Evolutionary conservation across 1,284 basidiomycete species (phyloP).

Genomic region (Trametes sp.): DNA sequence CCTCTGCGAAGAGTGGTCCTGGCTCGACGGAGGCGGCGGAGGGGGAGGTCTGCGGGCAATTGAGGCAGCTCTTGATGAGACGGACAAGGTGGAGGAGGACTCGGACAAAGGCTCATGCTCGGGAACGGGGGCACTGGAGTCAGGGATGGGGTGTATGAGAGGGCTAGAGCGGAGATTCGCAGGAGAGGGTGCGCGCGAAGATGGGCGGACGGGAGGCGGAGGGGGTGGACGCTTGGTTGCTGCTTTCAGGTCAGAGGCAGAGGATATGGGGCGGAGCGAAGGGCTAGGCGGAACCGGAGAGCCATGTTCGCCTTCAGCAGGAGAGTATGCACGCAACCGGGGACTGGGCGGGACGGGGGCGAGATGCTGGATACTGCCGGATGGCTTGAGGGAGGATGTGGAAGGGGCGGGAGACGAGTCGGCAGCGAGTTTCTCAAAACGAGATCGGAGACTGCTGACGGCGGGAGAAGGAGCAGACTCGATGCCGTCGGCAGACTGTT

Average conservation of each 20-base stretch:
- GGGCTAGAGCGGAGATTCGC: slow-evolving; percentile 52
- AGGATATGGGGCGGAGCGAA: slow-evolving; percentile 53
- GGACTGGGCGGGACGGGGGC: slow-evolving; percentile 45
- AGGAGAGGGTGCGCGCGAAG: slow-evolving; percentile 49
- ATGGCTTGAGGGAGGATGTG: slow-evolving; percentile 30
- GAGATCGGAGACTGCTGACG: slow-evolving; percentile 71
- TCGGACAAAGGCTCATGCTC: slow-evolving; percentile 22
- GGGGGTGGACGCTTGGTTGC: slow-evolving; percentile 61
- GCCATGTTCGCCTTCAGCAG: slow-evolving; percentile 37
- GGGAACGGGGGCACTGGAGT: slow-evolving; percentile 38
- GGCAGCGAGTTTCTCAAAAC: slow-evolving; percentile 67
- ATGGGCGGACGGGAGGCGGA: slow-evolving; percentile 56
- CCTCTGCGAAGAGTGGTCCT: slow-evolving; percentile 26
- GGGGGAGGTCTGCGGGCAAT: slow-evolving; percentile 39
- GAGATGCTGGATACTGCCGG: slow-evolving; percentile 34
- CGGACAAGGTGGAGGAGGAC: slow-evolving; percentile 33
- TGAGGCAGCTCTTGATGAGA: slow-evolving; percentile 34
- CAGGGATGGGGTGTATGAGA: slow-evolving; percentile 52
- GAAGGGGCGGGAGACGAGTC: slow-evolving; percentile 28
- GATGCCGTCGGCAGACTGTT: slow-evolving; percentile 32
- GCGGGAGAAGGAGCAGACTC: slow-evolving; percentile 63
- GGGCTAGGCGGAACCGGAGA: slow-evolving; percentile 29
- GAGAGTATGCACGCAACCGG: slow-evolving; percentile 50
- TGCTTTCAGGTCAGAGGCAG: slow-evolving; percentile 59
- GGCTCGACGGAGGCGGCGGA: slow-evolving; percentile 32